phyloP scores from a whole-genome alignment of 2,329 filamentous ascomycete genomes.

The Pseudogymnoascus sp. region DNA sequence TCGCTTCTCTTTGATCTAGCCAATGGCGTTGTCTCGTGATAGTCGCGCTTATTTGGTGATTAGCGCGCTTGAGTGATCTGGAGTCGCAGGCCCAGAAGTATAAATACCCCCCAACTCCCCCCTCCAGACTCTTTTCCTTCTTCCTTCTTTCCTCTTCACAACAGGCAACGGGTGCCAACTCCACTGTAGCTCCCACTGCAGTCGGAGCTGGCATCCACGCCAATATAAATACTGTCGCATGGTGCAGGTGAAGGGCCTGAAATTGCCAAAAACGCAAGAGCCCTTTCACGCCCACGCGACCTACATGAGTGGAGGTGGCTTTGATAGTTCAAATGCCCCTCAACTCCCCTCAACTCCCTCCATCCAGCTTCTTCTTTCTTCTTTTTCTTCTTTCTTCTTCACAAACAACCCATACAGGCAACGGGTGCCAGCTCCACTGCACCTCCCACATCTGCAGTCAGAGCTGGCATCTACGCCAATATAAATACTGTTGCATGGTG shows the following conservation, averaged over 20 bases:
- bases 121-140: not conserved
- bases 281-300: not conserved
- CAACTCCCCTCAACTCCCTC: not conserved
- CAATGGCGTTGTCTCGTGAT: not conserved
- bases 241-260: constrained; percentile 1
- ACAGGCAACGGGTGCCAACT: not conserved
- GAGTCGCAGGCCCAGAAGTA: not conserved
- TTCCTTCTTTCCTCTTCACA: not conserved
- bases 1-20: not conserved
- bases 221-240: not conserved
- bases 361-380: not conserved
- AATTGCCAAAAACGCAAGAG: constrained; percentile 4
- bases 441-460: no score
- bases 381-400: not conserved
- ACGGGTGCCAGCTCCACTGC: not conserved
- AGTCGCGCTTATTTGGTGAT: constrained; percentile 6
- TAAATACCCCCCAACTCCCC: not conserved
- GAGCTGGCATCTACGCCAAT: not conserved
- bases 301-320: not conserved
- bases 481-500: not conserved
- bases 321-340: not conserved
- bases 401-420: not conserved
- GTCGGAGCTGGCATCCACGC: not conserved
- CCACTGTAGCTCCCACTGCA: not conserved
- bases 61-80: constrained; percentile 2